Evolutionary conservation across 73 alveolate species (phyloP).

Genomic region (Paramecium sexaurelia): DNA sequence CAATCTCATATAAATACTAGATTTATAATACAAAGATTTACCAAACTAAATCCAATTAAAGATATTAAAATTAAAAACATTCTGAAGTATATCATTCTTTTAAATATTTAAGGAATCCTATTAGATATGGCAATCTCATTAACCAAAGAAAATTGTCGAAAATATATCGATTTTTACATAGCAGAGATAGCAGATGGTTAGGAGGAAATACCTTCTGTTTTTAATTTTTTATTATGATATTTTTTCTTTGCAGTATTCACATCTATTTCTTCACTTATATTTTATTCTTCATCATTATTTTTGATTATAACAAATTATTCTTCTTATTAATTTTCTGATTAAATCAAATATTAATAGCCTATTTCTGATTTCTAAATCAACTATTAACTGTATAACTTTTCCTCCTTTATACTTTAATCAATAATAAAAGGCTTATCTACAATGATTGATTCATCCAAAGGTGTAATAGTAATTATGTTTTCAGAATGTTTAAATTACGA

Average conservation of each 20-base stretch:
- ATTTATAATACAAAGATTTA: background rate
- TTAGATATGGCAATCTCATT: background rate
- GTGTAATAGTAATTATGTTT: background rate
- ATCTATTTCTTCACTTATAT: background rate
- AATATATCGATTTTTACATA: background rate
- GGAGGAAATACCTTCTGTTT: background rate
- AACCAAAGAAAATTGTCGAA: background rate
- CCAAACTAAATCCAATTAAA: background rate
- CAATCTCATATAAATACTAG: background rate
- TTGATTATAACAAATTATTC: background rate
- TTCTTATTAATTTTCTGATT: background rate
- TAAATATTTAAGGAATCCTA: background rate
- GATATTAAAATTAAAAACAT: background rate
- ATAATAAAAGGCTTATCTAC: background rate
- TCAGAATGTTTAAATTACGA: background rate
- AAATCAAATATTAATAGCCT: background rate
- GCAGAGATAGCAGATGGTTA: background rate
- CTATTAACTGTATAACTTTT: background rate
- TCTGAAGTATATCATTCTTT: background rate
- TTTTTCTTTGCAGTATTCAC: background rate
- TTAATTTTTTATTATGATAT: background rate
- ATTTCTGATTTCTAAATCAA: background rate
- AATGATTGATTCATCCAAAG: background rate
- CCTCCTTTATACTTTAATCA: background rate
- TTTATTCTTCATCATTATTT: background rate